phyloP scores from a whole-genome alignment of 1,139 yeast species.

The Suhomyces wounanorum region DNA sequence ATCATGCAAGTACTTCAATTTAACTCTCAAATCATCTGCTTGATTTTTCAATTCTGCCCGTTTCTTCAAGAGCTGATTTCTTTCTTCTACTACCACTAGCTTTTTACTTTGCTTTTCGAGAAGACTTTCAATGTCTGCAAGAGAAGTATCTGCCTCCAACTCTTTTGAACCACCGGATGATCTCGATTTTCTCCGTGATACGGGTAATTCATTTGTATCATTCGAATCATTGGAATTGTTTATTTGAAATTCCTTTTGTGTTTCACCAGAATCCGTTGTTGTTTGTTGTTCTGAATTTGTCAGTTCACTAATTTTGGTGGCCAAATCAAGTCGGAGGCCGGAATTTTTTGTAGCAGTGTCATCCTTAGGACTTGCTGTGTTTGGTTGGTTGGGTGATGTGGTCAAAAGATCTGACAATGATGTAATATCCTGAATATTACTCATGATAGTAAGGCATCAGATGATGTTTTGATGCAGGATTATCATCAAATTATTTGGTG shows the following conservation, averaged over 20 bases:
- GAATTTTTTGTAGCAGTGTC: constrained; percentile 1
- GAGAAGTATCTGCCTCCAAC: not conserved
- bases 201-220: not conserved
- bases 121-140: constrained; percentile 7
- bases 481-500: not conserved
- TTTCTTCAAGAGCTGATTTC: constrained; percentile 25
- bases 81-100: constrained; percentile 21
- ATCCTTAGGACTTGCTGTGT: constrained; percentile 2
- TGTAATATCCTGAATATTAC: constrained; percentile 30
- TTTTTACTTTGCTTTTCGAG: constrained; percentile 24
- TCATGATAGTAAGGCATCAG: constrained; percentile 18
- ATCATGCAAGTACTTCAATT: constrained; percentile 21
- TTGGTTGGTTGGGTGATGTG: constrained; percentile 23
- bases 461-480: constrained; percentile 4
- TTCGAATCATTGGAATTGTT: not conserved
- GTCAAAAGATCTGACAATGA: constrained; percentile 30
- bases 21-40: constrained; percentile 25
- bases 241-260: not conserved
- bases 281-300: not conserved
- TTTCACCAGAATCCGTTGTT: not conserved
- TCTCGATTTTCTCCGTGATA: not conserved
- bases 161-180: not conserved
- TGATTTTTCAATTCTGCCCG: constrained; percentile 22
- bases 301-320: constrained; percentile 4
- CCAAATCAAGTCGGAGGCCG: constrained; percentile 12